Evolutionary conservation across 176 grass and related monocot genomes (phyloP), one percentile per base, ranked within the genome.

Genomic region (Eragrostis nindensis): DNA sequence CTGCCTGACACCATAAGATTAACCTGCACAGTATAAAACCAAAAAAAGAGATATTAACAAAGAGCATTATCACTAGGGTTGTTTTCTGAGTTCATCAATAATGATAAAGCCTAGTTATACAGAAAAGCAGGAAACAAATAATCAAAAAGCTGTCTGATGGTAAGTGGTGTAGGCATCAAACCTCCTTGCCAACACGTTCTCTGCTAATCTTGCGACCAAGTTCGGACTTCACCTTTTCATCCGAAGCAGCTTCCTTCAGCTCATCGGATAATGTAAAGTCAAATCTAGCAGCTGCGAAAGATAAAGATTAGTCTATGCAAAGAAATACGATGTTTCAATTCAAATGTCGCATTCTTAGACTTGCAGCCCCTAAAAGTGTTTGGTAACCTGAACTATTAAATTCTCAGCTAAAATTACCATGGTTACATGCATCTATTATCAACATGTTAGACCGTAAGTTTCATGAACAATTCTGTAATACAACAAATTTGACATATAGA

Each of bases 1-100:
- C 91, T 91, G 86, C 93, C 92, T 59, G 84, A 93, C 84, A 98
- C 89, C 90, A 98, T 98, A 17, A 93, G 86, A 89, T 98, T 92
- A 84, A 98, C 73, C 95, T 98, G 86, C 80, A 88, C 21, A 69
- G 90, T 69, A 68, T 56, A 66, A 15, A 82, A 85, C 56, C n/a
- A 78, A 59, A 52, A n/a, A 53, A 84, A 77, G 55, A n/a, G 60
- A 62, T 26, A 64, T 87, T 44, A n/a, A 80, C 40, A 5, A 68
- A 30, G 16, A 29, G 17, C 22, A 69, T 79, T 68, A 46, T 12
- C 53, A 75, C 49, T 13, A 13, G 11, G n/a, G n/a, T n/a, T n/a
- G n/a, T n/a, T 62, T 27, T 46, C 41, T 71, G 59, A 59, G 75
- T 71, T 64, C n/a, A 71, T 60, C 21, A 25, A 87, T 21, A 85